Evolutionary conservation across 306 rosid genomes (phyloP).

Genomic region (Quillaja saponaria): DNA sequence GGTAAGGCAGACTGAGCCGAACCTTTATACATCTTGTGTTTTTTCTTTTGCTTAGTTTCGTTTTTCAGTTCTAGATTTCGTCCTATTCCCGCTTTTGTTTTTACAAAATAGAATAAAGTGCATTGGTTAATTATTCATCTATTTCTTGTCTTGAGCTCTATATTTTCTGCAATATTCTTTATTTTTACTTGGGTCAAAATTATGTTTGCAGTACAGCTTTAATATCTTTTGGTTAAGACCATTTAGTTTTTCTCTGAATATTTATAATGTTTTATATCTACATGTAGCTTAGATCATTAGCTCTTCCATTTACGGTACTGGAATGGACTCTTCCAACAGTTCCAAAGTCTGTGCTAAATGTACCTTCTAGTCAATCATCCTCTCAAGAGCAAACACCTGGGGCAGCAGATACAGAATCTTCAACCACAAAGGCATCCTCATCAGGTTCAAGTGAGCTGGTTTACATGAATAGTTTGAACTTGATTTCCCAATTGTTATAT

Average conservation of each 20-base stretch:
- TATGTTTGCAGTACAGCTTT: conserved; percentile 15
- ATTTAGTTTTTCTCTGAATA: conserved; percentile 30
- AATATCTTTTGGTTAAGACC: conserved; percentile 22
- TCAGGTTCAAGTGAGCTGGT: conserved; percentile 71
- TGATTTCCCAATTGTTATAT: too few relatives aligned
- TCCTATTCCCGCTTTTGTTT: too few relatives aligned
- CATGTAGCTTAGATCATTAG: conserved; percentile 99
- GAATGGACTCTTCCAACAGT: conserved; percentile 99
- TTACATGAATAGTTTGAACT: conserved; percentile 33
- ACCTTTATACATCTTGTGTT: too few relatives aligned
- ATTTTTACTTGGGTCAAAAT: conserved; percentile 4
- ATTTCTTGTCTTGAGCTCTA: conserved; percentile 20
- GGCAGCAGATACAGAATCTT: conserved; percentile 48
- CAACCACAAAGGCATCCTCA: conserved; percentile 41
- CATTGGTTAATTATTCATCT: conserved; percentile 19
- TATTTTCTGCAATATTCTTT: conserved; percentile 5
- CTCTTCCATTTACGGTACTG: conserved; percentile 99
- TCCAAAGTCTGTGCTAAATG: conserved; percentile 63
- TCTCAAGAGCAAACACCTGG: conserved; percentile 48
- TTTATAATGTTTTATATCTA: conserved; percentile 59
- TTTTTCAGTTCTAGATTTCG: too few relatives aligned
- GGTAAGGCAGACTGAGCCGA: too few relatives aligned
- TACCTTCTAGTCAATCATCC: conserved; percentile 36
- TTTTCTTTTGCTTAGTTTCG: too few relatives aligned
- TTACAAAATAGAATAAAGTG: too few relatives aligned